Conservation (phyloP, 2,329 filamentous ascomycete species). For the Orbilia javanica region DNA sequence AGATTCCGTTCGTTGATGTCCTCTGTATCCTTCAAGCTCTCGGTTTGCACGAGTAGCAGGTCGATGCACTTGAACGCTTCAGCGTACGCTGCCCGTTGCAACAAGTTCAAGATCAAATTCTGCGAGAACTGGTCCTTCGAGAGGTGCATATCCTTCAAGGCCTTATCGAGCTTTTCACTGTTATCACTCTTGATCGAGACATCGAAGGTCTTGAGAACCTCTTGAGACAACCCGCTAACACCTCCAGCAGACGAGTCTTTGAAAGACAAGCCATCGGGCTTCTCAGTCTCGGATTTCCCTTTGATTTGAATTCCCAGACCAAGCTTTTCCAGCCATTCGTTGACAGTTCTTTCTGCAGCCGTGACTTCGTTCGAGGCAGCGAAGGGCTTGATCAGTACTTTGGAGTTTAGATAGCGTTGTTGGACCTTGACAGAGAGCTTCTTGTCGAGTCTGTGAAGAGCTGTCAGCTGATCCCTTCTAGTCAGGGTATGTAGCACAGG, state of each 20-base stretch:
- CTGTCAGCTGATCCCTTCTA: slow-evolving; percentile 34
- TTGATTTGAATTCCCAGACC: slow-evolving; percentile 69
- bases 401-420: slow-evolving; percentile 86
- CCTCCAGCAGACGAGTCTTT: slow-evolving; percentile 69
- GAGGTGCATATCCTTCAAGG: slow-evolving; percentile 69
- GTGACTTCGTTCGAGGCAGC: slow-evolving; percentile 77
- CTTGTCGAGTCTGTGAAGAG: slow-evolving; percentile 76
- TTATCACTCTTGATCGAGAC: slow-evolving; percentile 69
- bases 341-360: slow-evolving; percentile 77
- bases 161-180: slow-evolving; percentile 69
- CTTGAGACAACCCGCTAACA: slow-evolving; percentile 77
- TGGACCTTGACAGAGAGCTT: slow-evolving; percentile 83
- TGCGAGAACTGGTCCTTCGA: slow-evolving; percentile 70
- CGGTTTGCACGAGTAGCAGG: slow-evolving; percentile 77
- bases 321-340: slow-evolving; percentile 88
- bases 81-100: slow-evolving; percentile 81
- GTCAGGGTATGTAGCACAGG: neutral
- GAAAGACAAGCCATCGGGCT: slow-evolving; percentile 34
- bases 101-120: slow-evolving; percentile 78
- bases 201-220: slow-evolving; percentile 78
- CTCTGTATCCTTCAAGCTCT: slow-evolving; percentile 83
- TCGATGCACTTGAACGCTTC: slow-evolving; percentile 77
- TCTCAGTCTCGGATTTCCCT: slow-evolving; percentile 73
- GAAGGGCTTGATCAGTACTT: slow-evolving; percentile 89
- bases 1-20: slow-evolving; percentile 96